Base-by-base conservation (phyloP, 805 yeast species). In the Lachancea quebecensis region DNA sequence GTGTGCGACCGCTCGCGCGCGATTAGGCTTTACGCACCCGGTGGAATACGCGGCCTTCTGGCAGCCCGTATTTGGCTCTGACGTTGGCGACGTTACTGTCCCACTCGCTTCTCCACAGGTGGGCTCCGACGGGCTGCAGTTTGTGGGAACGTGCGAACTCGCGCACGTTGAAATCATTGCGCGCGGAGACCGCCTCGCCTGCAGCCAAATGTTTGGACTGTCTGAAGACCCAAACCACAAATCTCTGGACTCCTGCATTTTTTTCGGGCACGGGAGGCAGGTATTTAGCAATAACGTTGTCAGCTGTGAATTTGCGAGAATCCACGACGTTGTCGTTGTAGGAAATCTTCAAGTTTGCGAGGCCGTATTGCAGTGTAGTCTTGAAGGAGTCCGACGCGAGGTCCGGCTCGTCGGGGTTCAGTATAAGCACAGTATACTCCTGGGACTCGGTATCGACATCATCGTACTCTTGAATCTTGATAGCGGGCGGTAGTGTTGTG, bases 341-440 rank as follows among this genome's bases (percentile, higher is more conserved):
- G 25, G 45, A 65, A 29, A 87, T 64, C 38, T 77, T 71, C 28
- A 90, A 73, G 61, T 91, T 83, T 42, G 76, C 64, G 48, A 90
- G 71, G 2, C 87, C 96, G 76, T 85, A 90, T 54, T 81, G 83
- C 50, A 93, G 70, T 3, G 79, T 75, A 2, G 95, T 85, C 45
- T 71, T 72, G 69, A 66, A 91, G 1, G 85, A 65, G 67, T 91
- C 90, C 34, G 67, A 72, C 38, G 65, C 73, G 45, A 86, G 56
- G 58, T 89, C 89, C 12, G 98, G 96, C 38, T 81, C 78, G 65
- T 93, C 99, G 14, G 97, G 96, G 62, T 91, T 90, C 25, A 93
- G 93, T 40, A 93, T 67, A 38, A 91, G 62, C 8, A 90, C 73
- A 0, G 97, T 79, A 67, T 88, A 93, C 45, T 78, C 68, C 48